Evolutionary conservation across 2,329 filamentous ascomycete genomes (phyloP).

Genomic region (Hymenoscyphus albidus): DNA sequence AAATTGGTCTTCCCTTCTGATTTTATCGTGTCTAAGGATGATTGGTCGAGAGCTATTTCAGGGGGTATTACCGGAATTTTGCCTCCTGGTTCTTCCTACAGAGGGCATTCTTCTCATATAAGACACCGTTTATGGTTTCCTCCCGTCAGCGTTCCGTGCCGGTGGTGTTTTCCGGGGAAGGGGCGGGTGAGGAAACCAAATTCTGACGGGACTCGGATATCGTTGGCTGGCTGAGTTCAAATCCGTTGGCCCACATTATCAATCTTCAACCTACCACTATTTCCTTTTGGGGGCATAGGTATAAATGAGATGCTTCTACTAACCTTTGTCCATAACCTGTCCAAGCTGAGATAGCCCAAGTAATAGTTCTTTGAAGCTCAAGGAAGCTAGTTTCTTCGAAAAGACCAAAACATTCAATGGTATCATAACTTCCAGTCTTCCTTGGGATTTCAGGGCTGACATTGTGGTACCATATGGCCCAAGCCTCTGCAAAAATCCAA

Average conservation of each 20-base stretch:
- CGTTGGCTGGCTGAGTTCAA: background rate
- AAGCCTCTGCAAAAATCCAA: background rate
- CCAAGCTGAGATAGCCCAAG: background rate
- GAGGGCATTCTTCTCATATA: slow-evolving; percentile 11
- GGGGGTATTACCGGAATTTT: slow-evolving; percentile 9
- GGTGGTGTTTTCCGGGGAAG: background rate
- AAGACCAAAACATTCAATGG: slow-evolving; percentile 11
- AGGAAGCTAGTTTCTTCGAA: background rate
- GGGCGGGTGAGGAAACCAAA: background rate
- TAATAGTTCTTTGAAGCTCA: background rate
- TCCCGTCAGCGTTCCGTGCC: background rate
- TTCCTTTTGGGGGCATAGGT: background rate
- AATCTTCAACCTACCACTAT: background rate
- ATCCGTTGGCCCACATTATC: background rate
- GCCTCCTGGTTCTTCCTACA: slow-evolving; percentile 1
- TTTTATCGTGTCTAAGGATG: slow-evolving; percentile 17
- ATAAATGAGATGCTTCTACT: background rate
- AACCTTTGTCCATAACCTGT: background rate
- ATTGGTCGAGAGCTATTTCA: slow-evolving; percentile 14
- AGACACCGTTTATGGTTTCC: slow-evolving; percentile 3
- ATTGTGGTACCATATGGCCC: slow-evolving; percentile 14
- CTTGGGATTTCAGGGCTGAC: slow-evolving; percentile 3
- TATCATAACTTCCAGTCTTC: slow-evolving; percentile 13
- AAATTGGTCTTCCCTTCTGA: background rate
- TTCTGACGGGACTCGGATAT: background rate